Base-by-base conservation (phyloP, 495 filamentous ascomycete genomes). In the Aspergillus kassunensis region DNA sequence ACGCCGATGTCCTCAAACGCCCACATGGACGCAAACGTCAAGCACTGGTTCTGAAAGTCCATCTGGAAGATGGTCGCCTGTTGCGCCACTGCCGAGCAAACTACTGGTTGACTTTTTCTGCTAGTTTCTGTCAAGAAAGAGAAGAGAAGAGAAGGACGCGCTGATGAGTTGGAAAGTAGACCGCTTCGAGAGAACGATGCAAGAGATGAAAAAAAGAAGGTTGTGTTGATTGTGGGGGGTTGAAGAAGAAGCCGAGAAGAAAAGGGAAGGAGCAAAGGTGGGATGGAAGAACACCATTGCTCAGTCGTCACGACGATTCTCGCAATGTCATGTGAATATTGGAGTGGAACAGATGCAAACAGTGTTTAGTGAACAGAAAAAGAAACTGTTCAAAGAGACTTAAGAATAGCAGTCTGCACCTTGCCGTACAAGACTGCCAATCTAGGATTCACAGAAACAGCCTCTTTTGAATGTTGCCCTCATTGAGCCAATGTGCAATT, bases 1-100 rank as follows among this genome's bases (percentile, higher is more conserved):
- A 62, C 62, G 24, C 59, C 62, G 19, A 59, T 57, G 12, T 48
- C 53, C 27, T 65, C 62, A 31, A 65, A 62, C 0, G 39, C 62
- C 49, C 55, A 65, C 54, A 59, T 57, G 0, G 59, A 65, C 4
- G 59, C 62, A n/a, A 60, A 34, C 1, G 40, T 60, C 36, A 65
- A 21, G 0, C 59, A 50, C 15, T 56, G 55, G 12, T 49, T 53
- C 7, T 19, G n/a, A 1, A 44, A 25, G 3, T 53, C 46, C 57
- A 65, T 65, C 1, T n/a, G n/a, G n/a, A n/a, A n/a, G n/a, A n/a
- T n/a, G n/a, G n/a, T n/a, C n/a, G n/a, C n/a, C n/a, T n/a, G 23
- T 20, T 43, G 40, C 9, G 11, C 10, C 4, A 13, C 8, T 33
- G 36, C 11, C 16, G 4, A 7, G 8, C 5, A 18, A 39, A 16